Base-by-base conservation (phyloP, 169 alveolate species). In the Cystoisospora suis region DNA sequence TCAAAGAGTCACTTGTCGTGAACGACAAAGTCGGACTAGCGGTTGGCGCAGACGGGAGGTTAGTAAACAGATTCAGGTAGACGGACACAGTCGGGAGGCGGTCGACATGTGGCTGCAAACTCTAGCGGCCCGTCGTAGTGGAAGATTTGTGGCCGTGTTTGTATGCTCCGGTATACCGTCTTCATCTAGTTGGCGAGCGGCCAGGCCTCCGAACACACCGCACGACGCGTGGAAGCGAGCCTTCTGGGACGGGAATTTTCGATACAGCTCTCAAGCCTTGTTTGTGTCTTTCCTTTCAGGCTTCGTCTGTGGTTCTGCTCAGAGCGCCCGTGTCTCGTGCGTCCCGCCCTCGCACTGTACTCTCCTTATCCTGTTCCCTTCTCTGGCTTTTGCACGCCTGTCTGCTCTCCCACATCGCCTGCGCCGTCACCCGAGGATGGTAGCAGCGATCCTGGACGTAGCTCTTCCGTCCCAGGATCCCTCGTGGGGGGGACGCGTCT, bases 11-110 rank as follows among this genome's bases (percentile, higher is more conserved):
- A 5, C 58, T 72, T 0, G 83, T 53, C 47, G 23, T 72, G 38
- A 72, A 40, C 45, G 83, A 72, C 83, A 6, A 46, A 0, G 56
- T 36, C 56, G 83, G 83, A 3, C 47, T 72, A 29, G 83, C 83
- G 38, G 83, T 72, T 5, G 83, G 83, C 32, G 83, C 32, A 6
- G 83, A 72, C 45, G 83, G 42, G 53, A 34, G 83, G 83, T 72
- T 15, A 27, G 83, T 3, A 72, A 15, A 56, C 3, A 32, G 56
- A 36, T 2, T 1, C 32, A 9, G 20, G 77, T 27, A n/a, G 80
- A n/a, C n/a, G n/a, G n/a, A n/a, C n/a, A n/a, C n/a, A n/a, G n/a
- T n/a, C n/a, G 65, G 12, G 65, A 12, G 29, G 23, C 65, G 65
- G 29, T 23, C 29, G 65, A 23, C 65, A 23, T 53, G 29, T 15